Conservation (phyloP, 2,329 filamentous ascomycete genomes). For the Fonsecaea multimorphosa region DNA sequence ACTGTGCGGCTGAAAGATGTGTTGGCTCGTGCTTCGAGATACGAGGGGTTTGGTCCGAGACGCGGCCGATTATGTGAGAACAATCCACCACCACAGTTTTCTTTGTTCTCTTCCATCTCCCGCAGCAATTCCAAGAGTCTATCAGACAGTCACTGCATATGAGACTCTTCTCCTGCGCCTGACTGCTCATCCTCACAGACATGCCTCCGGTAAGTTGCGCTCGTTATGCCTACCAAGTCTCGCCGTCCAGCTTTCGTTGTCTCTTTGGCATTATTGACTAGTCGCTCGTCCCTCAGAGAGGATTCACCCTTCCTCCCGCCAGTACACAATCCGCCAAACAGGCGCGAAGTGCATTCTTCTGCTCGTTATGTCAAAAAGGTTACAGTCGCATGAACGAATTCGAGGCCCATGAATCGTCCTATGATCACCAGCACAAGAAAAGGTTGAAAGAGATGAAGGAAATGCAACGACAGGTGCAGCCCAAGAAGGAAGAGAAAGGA, state of each 20-base stretch:
- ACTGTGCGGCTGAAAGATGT: background rate
- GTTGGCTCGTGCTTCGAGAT: background rate
- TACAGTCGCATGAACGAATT: slow-evolving; percentile 96
- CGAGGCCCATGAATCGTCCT: slow-evolving; percentile 89
- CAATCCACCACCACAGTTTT: background rate
- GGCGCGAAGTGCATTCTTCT: slow-evolving; percentile 81
- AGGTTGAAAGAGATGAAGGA: slow-evolving; percentile 56
- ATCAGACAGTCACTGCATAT: background rate
- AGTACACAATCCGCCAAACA: slow-evolving; percentile 71
- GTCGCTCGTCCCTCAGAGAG: slow-evolving; percentile 29
- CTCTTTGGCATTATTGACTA: slow-evolving; percentile 33
- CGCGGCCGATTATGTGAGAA: background rate
- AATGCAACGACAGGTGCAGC: slow-evolving; percentile 46
- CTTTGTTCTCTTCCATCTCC: background rate
- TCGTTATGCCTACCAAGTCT: background rate
- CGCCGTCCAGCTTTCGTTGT: background rate
- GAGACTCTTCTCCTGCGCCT: background rate
- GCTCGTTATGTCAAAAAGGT: slow-evolving; percentile 86
- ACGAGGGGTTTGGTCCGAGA: background rate
- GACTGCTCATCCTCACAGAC: background rate
- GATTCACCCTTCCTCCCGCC: slow-evolving; percentile 53
- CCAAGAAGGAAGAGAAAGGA: slow-evolving; percentile 52
- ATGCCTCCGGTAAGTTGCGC: slow-evolving; percentile 46
- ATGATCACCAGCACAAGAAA: slow-evolving; percentile 95
- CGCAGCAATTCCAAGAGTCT: background rate